Base-by-base conservation (phyloP, 208 protist genomes). In the Crithidia sp. region DNA sequence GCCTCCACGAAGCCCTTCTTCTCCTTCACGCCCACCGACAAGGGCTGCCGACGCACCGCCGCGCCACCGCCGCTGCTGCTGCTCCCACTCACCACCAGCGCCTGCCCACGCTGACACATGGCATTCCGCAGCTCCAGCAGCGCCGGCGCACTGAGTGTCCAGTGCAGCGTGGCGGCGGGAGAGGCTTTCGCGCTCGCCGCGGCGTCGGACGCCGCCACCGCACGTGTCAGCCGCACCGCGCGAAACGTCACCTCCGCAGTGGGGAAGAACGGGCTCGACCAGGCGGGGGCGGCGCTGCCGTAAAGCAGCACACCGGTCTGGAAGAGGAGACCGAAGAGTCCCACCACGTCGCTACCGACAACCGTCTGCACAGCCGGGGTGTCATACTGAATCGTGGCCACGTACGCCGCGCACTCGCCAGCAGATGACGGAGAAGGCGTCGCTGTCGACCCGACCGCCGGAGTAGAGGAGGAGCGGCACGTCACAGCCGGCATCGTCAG, bases 351-450 rank as follows among this genome's bases (percentile, higher is more conserved):
- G 39, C 43, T 66, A 19, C 87, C 74, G 4, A 79, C 52, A 4
- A 95, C 79, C n/a, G 76, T 91, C 59, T 87, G 84, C 49, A 91
- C 44, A 16, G 85, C 87, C 2, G 84, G 80, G 5, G 90, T 87
- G 69, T 90, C 61, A 68, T 95, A 92, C 49, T 82, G 62, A 2
- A 91, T 63, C 44, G 76, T 77, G 19, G 86, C 87, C 12, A 71
- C 58, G 54, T 82, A 70, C 41, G 86, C 72, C 4, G 70, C 39
- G 13, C 82, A 82, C 60, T 39, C 74, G 43, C 28, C 28, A 28
- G 28, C 28, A 28, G 28, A 28, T 1, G 28, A 28, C 28, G 28
- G 28, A 28, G 28, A 28, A 28, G 64, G 62, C 14, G 64, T 45
- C 12, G 68, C 28, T 16, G 12, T 19, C 5, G 56, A n/a, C 13